These are phyloP conservation scores for Lanzia echinophila DNA, from an alignment of 2,329 filamentous ascomycete species.

Conservation along the genomic window DNA sequence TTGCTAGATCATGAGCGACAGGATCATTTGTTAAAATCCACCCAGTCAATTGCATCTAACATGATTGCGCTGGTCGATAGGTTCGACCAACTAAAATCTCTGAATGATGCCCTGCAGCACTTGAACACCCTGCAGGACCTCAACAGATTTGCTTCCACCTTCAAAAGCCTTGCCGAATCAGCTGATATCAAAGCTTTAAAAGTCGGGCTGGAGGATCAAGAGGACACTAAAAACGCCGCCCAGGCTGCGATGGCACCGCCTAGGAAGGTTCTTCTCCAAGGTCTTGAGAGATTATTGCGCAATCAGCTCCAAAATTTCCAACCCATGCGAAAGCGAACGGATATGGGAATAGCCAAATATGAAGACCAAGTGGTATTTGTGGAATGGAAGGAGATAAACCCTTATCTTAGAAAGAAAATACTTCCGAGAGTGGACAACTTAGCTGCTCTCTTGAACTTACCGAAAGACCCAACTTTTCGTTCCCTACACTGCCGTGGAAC, in stretches of 20 bases:
- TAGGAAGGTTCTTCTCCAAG: background rate
- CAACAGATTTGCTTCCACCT: background rate
- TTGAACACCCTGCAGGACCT: background rate
- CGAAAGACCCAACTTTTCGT: slow-evolving; percentile 9
- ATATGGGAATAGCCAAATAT: slow-evolving; percentile 12
- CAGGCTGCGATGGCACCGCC: background rate
- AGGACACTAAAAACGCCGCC: background rate
- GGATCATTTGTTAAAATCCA: background rate
- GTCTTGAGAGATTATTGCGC: background rate
- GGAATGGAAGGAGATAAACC: slow-evolving; percentile 15
- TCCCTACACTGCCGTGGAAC: slow-evolving; percentile 8
- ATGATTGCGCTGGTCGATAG: background rate
- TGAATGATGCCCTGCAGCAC: background rate
- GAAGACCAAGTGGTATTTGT: slow-evolving; percentile 12
- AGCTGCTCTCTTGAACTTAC: slow-evolving; percentile 10
- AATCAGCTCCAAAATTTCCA: background rate
- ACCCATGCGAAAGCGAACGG: background rate
- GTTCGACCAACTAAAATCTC: background rate
- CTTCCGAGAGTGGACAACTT: slow-evolving; percentile 13
- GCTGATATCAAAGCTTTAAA: background rate
- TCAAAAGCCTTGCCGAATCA: background rate
- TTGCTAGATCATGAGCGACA: slow-evolving; percentile 10
- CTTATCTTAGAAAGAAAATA: slow-evolving; percentile 2
- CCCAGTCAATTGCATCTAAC: background rate
- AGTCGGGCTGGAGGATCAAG: background rate